phyloP scores from a whole-genome alignment of 441 rosid species.

The Mallotus japonicus region DNA sequence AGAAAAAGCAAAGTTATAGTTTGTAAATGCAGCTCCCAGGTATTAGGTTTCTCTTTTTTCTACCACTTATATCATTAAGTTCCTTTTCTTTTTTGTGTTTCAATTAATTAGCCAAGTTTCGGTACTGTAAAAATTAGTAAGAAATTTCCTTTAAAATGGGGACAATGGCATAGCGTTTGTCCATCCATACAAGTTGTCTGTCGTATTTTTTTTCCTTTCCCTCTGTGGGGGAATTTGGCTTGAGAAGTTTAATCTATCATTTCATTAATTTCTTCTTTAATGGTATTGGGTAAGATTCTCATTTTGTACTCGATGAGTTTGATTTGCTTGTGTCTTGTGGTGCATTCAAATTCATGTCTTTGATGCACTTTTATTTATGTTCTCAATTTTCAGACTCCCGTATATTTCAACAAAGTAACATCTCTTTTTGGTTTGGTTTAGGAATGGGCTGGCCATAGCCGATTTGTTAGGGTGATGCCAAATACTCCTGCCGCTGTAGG shows the following conservation, averaged over 20 bases:
- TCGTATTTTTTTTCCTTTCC: neutral
- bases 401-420: conserved; percentile 3
- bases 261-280: neutral
- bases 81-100: neutral
- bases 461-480: conserved; percentile 86
- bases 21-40: neutral
- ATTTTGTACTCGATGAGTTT: neutral
- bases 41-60: neutral
- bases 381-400: neutral
- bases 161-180: neutral
- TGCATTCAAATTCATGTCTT: neutral
- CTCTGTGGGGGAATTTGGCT: neutral
- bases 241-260: neutral
- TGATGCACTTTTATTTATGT: neutral
- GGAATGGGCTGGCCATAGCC: conserved; percentile 85
- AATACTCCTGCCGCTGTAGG: conserved; percentile 91
- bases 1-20: neutral
- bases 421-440: conserved; percentile 23
- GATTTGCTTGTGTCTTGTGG: neutral
- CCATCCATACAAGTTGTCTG: neutral
- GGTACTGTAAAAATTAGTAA: neutral
- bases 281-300: neutral
- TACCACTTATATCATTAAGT: neutral
- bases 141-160: neutral
- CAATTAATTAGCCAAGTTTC: neutral